A percentile compares a stretch with the other conserved stretches of the same genome.
Conservation (phyloP, 768 basidiomycete genomes). For the Psilocybe subaeruginosa region DNA sequence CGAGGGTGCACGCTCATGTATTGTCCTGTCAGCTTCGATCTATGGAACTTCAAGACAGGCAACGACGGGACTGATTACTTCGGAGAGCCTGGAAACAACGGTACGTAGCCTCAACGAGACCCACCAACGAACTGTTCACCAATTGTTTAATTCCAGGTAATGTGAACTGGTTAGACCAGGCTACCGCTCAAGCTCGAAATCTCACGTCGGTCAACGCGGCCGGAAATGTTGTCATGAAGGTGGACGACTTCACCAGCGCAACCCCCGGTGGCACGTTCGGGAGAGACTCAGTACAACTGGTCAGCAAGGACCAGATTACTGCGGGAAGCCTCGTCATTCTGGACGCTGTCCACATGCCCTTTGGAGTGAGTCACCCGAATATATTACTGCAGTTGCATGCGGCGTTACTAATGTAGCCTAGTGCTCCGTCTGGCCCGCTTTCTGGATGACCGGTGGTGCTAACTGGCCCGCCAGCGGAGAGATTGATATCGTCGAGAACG, state of each 20-base stretch:
- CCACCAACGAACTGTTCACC: background rate
- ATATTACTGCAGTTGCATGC: background rate
- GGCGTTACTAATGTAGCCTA: background rate
- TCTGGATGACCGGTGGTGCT: slow-evolving; percentile 15
- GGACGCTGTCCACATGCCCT: slow-evolving; percentile 3
- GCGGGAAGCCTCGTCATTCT: background rate
- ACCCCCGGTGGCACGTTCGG: background rate
- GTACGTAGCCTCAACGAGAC: background rate
- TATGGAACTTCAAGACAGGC: slow-evolving; percentile 15
- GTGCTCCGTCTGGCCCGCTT: slow-evolving; percentile 19
- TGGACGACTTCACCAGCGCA: slow-evolving; percentile 7
- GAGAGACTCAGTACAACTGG: slow-evolving; percentile 1
- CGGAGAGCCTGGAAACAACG: slow-evolving; percentile 10
- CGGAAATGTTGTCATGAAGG: background rate
- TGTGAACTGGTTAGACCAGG: background rate
- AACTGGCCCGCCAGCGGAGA: slow-evolving; percentile 14
- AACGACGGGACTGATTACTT: slow-evolving; percentile 12
- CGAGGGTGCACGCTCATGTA: background rate
- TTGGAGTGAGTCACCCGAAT: background rate
- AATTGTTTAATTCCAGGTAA: background rate
- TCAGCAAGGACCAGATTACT: background rate
- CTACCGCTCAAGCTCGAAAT: background rate
- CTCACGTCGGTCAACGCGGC: slow-evolving; percentile 1
- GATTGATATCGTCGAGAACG: slow-evolving; percentile 18
- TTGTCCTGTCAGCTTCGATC: slow-evolving; percentile 7